Conservation (phyloP, 2,329 filamentous ascomycete species). For the Emmonsiellopsis sp. region DNA sequence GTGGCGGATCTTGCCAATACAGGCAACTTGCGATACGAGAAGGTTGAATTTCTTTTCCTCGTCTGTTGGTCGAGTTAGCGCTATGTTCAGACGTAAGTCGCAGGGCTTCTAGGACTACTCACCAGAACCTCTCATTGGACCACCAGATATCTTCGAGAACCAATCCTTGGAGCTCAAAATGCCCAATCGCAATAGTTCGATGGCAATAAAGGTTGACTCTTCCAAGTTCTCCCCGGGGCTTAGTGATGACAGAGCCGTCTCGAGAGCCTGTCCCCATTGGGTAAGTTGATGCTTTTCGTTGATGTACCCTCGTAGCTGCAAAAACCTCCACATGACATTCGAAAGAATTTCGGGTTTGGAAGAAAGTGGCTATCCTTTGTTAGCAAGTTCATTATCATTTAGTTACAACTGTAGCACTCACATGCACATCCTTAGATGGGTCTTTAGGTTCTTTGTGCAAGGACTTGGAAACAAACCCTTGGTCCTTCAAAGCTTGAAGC, state of each 20-base stretch:
- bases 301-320: conserved; percentile 81
- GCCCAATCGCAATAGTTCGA: conserved; percentile 73
- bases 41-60: conserved; percentile 70
- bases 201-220: conserved; percentile 70
- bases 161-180: conserved; percentile 64
- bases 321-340: conserved; percentile 77
- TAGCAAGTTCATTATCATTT: conserved; percentile 8
- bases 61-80: conserved; percentile 38
- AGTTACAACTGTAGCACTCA: conserved; percentile 15
- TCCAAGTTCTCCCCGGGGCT: conserved; percentile 52
- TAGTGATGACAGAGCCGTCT: conserved; percentile 56
- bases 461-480: conserved; percentile 60
- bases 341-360: conserved; percentile 63
- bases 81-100: neutral
- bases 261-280: conserved; percentile 71
- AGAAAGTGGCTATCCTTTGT: conserved; percentile 34
- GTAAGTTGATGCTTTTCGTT: conserved; percentile 71
- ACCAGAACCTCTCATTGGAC: conserved; percentile 49
- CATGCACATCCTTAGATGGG: conserved; percentile 42
- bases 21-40: conserved; percentile 77
- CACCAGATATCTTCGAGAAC: conserved; percentile 48
- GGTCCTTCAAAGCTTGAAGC: conserved; percentile 58
- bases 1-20: conserved; percentile 72
- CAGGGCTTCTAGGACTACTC: conserved; percentile 6
- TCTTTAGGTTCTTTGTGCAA: conserved; percentile 24